phyloP scores from a whole-genome alignment of 768 basidiomycete species.

The Podaxis sp. region DNA sequence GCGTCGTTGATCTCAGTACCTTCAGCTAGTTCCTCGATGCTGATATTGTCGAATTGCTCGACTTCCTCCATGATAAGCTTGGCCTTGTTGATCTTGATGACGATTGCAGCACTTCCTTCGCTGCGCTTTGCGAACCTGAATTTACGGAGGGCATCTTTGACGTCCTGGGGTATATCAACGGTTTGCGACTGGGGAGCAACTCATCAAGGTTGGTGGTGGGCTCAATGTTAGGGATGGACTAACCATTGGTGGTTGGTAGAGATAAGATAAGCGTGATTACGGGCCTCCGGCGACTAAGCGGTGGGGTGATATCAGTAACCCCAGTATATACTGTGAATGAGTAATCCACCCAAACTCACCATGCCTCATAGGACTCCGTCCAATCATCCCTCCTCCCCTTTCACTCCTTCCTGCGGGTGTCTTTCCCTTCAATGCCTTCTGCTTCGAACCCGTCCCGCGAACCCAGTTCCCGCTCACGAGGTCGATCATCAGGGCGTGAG shows the following conservation, averaged over 20 bases:
- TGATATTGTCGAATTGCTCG: slow-evolving; percentile 74
- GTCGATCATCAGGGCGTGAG: not conserved
- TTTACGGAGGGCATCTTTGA: slow-evolving; percentile 80
- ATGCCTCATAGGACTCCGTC: not conserved
- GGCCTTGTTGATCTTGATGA: slow-evolving; percentile 90
- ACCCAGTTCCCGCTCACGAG: not conserved
- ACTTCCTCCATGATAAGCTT: slow-evolving; percentile 81
- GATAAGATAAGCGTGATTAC: slow-evolving; percentile 29
- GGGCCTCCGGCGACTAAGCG: not conserved
- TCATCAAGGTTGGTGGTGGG: slow-evolving; percentile 8
- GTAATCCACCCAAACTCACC: slow-evolving; percentile 8
- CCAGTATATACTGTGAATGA: not conserved
- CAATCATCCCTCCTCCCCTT: not conserved
- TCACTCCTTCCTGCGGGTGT: not conserved
- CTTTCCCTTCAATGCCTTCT: not conserved
- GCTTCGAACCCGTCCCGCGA: not conserved
- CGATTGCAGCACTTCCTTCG: slow-evolving; percentile 72
- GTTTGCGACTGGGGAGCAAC: slow-evolving; percentile 55
- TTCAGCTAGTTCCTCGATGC: slow-evolving; percentile 84
- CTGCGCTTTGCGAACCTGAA: slow-evolving; percentile 75
- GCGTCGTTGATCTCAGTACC: slow-evolving; percentile 44
- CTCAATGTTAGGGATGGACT: slow-evolving; percentile 21
- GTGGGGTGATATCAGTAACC: not conserved
- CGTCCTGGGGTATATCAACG: slow-evolving; percentile 80
- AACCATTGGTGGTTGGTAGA: slow-evolving; percentile 32